Percentiles rank a stretch among this genome's conserved stretches.
phyloP scores from a whole-genome alignment of 2,329 filamentous ascomycete genomes.

The Triangularia setosa region DNA sequence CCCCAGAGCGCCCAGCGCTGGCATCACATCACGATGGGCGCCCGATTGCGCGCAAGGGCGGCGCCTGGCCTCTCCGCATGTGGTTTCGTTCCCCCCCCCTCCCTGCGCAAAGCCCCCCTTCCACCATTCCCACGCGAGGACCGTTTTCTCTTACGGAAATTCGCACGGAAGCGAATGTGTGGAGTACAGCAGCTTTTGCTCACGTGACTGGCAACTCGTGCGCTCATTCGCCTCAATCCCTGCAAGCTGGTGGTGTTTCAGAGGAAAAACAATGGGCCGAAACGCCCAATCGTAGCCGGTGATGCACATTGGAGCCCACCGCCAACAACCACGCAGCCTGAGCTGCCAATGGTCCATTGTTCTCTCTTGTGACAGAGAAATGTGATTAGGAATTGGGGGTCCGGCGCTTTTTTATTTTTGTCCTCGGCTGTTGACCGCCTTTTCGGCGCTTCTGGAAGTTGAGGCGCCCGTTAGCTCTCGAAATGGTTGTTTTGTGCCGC shows the following conservation, averaged over 20 bases:
- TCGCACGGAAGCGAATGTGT: slow-evolving; percentile 20
- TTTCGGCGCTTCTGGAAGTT: slow-evolving; percentile 17
- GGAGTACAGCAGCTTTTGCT: slow-evolving; percentile 21
- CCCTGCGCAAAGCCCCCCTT: neutral
- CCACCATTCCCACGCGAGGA: slow-evolving; percentile 1
- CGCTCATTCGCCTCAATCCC: slow-evolving; percentile 18
- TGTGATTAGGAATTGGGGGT: neutral
- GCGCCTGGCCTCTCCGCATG: neutral
- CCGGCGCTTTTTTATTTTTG: neutral
- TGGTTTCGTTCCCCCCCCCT: neutral
- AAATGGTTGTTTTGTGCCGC: slow-evolving; percentile 17
- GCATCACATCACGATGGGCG: neutral
- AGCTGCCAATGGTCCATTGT: neutral
- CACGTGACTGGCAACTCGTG: slow-evolving; percentile 23
- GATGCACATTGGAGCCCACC: neutral
- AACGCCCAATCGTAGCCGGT: neutral
- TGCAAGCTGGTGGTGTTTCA: neutral
- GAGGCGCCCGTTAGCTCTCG: neutral
- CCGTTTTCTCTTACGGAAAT: slow-evolving; percentile 8
- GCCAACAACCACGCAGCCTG: neutral
- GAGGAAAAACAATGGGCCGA: neutral
- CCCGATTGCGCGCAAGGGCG: neutral
- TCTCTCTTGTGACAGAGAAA: neutral
- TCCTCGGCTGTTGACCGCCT: slow-evolving; percentile 19
- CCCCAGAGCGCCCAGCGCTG: neutral